Evolutionary conservation across 352 stramenopile species (phyloP), one percentile per base, ranked within the genome.

Genomic region (Pythium plurisporium): DNA sequence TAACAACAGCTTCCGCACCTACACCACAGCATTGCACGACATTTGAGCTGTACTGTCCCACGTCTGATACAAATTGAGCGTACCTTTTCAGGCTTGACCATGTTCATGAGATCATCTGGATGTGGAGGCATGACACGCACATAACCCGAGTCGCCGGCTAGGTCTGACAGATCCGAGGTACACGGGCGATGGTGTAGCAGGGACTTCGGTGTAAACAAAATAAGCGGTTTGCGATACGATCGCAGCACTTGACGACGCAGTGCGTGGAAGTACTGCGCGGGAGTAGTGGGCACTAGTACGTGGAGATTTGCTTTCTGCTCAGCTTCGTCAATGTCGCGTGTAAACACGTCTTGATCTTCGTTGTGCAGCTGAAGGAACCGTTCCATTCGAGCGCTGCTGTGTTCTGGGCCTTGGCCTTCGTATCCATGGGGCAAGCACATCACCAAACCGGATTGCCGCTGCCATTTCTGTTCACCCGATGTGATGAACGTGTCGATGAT

Each of bases 181-280:
- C 81, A 93, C 26, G 77, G 82, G 14, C 83, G 82, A 60, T 38
- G 86, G 38, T 91, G 86, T 58, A 94, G 66, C 29, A 96, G 63
- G 17, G 77, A 90, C 66, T 96, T 96, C 2, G 86, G 86, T 3
- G 77, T 76, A 25, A 96, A 91, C 38, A 93, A 59, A 22, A 95
- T 69, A 15, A 95, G 56, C 34, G 86, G 86, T 54, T 96, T 95
- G 48, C 81, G 80, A 62, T 86, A 90, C 37, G 62, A 78, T 31
- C 69, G 78, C 23, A 61, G 51, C n/a, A 89, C 73, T 64, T 95
- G 85, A 27, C 95, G 77, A 9, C 95, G 87, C 48, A 99, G 76
- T 17, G 84, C 90, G 64, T 99, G 95, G 69, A 99, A 99, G 65
- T 98, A 99, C 70, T 98, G 96, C 4, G 95, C 95, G 0, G 96